Evolutionary conservation across 2,329 filamentous ascomycete genomes (phyloP).

Genomic region (Leptographium wingfieldii): DNA sequence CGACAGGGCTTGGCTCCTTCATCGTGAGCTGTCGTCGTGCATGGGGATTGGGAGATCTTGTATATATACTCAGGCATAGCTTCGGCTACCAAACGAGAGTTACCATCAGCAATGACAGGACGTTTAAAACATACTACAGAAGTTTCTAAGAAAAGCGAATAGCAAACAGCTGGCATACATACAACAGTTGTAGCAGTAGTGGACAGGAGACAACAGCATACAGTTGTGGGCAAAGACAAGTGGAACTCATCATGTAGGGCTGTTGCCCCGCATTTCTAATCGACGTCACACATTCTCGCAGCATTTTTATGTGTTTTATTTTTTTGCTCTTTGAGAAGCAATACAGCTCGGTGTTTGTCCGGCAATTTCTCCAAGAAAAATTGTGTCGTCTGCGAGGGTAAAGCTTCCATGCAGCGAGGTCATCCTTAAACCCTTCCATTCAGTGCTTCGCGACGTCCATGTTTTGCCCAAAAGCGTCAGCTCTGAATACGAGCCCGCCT

Average conservation of each 20-base stretch:
- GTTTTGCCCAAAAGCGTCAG: constrained; percentile 1
- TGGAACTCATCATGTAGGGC: no score
- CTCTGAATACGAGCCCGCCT: neutral
- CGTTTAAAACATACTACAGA: no score
- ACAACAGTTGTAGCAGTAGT: no score
- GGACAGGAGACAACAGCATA: no score
- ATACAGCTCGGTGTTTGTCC: constrained; percentile 3
- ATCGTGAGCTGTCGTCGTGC: neutral
- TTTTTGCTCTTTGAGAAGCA: neutral
- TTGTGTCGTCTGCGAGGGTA: constrained; percentile 1
- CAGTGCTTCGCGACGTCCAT: neutral
- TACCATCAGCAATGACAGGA: no score
- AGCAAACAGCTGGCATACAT: no score
- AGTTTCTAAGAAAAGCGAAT: no score
- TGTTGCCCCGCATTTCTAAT: no score
- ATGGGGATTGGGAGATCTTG: neutral
- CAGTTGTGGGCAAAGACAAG: no score
- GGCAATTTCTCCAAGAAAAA: neutral
- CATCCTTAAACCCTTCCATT: neutral
- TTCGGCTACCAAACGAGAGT: no score
- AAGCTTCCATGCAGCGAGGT: constrained; percentile 3
- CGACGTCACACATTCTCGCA: no score
- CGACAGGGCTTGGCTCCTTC: constrained; percentile 22
- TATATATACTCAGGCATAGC: neutral
- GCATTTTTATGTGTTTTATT: neutral